A percentile compares a stretch with the other conserved stretches of the same genome.
These are phyloP conservation scores for sorghum (Sorghum bicolor) DNA, from an alignment of 176 grass and related monocot species.

Conservation along the genomic window Sorghum_bicolor_NCBIv3 NC_012870.2:59161501-59162000, in stretches of 20 bases:
- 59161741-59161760: conserved; percentile 21
- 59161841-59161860: conserved; percentile 89
- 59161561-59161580: conserved; percentile 77
- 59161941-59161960: conserved; percentile 94
- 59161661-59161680: conserved; percentile 25
- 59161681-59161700: conserved; percentile 58
- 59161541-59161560: conserved; percentile 59
- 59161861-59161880: conserved; percentile 60
- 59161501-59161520: conserved; percentile 54
- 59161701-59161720: neutral
- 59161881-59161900: conserved; percentile 91
- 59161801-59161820: conserved; percentile 84
- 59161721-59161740: conserved; percentile 2
- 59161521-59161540: conserved; percentile 67
- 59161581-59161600: conserved; percentile 72
- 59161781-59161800: conserved; percentile 80
- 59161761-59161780: conserved; percentile 29
- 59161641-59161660: conserved; percentile 61
- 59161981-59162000: conserved; percentile 16
- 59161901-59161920: conserved; percentile 82
- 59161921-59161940: conserved; percentile 77
- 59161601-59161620: conserved; percentile 93
- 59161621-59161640: conserved; percentile 67
- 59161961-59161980: conserved; percentile 5
- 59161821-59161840: conserved; percentile 75